Conservation (phyloP, 2,329 filamentous ascomycete genomes). For the Phoma herbarum region DNA sequence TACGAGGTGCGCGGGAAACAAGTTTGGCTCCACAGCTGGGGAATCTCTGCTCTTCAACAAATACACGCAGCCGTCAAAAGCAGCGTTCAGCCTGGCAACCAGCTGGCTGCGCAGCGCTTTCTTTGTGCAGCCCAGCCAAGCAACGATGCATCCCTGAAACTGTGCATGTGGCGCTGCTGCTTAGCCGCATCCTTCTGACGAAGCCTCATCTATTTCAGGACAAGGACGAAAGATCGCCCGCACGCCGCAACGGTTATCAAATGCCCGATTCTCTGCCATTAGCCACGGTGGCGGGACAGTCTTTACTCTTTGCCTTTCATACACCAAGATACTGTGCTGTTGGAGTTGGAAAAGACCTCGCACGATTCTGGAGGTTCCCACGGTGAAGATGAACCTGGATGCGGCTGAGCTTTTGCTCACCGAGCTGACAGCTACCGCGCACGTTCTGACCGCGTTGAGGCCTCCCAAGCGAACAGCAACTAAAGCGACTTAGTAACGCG, state of each 20-base stretch:
- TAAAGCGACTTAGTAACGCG: conserved; percentile 4
- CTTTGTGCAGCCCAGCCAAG: conserved; percentile 22
- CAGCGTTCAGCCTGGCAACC: conserved; percentile 19
- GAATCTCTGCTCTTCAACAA: conserved; percentile 14
- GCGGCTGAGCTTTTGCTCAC: conserved; percentile 15
- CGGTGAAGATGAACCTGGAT: background rate
- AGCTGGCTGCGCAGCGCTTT: conserved; percentile 13
- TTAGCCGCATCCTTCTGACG: conserved; percentile 19
- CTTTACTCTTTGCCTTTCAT: background rate
- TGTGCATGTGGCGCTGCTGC: conserved; percentile 17
- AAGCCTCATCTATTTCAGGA: conserved; percentile 22
- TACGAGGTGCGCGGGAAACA: conserved; percentile 7
- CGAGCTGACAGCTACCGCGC: conserved; percentile 9
- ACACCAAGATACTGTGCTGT: background rate
- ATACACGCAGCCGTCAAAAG: conserved; percentile 6
- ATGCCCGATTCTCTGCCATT: conserved; percentile 1
- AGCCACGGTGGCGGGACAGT: conserved; percentile 1
- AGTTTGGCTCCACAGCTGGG: conserved; percentile 17
- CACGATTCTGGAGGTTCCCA: background rate
- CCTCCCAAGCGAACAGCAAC: conserved; percentile 15
- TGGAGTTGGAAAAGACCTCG: background rate
- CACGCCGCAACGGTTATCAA: conserved; percentile 7
- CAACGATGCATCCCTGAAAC: conserved; percentile 20
- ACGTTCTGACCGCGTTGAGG: conserved; percentile 9
- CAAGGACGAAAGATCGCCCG: conserved; percentile 19